Conservation (phyloP, 78 protist genomes). For the Tieghemostelium lacteum region DNA sequence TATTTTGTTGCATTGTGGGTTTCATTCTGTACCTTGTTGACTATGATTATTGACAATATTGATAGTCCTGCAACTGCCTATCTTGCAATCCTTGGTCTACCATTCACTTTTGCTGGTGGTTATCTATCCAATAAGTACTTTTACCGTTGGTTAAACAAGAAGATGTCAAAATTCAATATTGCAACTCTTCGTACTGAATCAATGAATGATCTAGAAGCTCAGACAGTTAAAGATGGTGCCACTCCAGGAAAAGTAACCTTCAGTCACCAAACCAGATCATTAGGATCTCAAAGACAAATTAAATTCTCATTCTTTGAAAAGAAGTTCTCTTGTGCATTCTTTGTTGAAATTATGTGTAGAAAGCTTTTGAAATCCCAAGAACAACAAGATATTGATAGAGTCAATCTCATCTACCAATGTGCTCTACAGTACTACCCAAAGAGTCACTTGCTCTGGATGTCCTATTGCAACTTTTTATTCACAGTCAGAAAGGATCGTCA, state of each 20-base stretch:
- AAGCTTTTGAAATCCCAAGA: not conserved
- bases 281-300: slow-evolving; percentile 37
- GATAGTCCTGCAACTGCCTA: slow-evolving; percentile 25
- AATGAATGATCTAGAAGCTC: not conserved
- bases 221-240: not conserved
- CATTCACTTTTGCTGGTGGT: slow-evolving; percentile 38
- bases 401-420: slow-evolving; percentile 61
- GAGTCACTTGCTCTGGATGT: slow-evolving; percentile 55
- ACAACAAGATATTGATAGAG: slow-evolving; percentile 21
- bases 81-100: slow-evolving; percentile 19
- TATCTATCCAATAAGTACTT: slow-evolving; percentile 4
- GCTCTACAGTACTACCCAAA: slow-evolving; percentile 74
- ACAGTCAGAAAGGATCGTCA: slow-evolving; percentile 61
- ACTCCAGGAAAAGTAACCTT: not conserved
- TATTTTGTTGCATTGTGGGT: slow-evolving; percentile 48
- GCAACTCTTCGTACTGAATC: not conserved
- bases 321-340: slow-evolving; percentile 6
- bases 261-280: not conserved
- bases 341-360: slow-evolving; percentile 61
- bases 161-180: not conserved
- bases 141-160: not conserved
- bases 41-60: slow-evolving; percentile 3
- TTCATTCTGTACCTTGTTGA: slow-evolving; percentile 28
- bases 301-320: slow-evolving; percentile 28
- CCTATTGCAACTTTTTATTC: slow-evolving; percentile 52